Conservation (phyloP, 2,329 filamentous ascomycete genomes). For the Tolypocladium tropicale region DNA sequence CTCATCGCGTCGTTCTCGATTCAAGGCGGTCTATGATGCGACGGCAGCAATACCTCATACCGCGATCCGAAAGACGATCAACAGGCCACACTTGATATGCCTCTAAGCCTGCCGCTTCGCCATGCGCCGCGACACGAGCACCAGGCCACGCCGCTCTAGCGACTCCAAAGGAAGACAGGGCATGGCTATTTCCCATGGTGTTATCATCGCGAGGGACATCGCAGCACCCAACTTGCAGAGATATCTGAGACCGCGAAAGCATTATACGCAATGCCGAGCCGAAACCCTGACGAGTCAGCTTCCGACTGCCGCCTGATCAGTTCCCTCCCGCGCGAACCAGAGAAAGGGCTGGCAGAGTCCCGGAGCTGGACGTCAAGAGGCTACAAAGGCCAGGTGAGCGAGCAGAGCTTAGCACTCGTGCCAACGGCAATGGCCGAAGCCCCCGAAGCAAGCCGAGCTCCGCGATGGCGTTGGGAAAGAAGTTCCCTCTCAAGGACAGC, state of each 20-base stretch:
- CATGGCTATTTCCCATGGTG: neutral
- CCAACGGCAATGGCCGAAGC: neutral
- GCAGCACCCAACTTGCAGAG: neutral
- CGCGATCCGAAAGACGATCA: neutral
- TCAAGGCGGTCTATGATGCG: constrained; percentile 67
- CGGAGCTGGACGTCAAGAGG: neutral
- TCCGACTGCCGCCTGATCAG: neutral
- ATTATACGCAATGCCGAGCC: too few relatives aligned
- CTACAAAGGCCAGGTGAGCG: too few relatives aligned
- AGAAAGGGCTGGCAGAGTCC: neutral
- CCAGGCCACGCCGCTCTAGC: neutral
- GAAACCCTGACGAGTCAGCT: neutral
- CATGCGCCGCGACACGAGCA: neutral
- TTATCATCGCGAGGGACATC: too few relatives aligned
- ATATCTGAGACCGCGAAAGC: neutral
- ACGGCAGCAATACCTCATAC: neutral
- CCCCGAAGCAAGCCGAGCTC: neutral
- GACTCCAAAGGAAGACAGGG: neutral
- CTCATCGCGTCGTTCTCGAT: constrained; percentile 89
- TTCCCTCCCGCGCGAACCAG: too few relatives aligned
- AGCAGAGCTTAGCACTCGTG: too few relatives aligned
- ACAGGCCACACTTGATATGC: neutral
- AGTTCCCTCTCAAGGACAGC: too few relatives aligned
- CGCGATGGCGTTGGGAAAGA: too few relatives aligned
- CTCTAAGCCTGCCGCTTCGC: neutral